Base-by-base conservation (phyloP, 345 rosid genomes). In the Sisymbrium irio region DNA sequence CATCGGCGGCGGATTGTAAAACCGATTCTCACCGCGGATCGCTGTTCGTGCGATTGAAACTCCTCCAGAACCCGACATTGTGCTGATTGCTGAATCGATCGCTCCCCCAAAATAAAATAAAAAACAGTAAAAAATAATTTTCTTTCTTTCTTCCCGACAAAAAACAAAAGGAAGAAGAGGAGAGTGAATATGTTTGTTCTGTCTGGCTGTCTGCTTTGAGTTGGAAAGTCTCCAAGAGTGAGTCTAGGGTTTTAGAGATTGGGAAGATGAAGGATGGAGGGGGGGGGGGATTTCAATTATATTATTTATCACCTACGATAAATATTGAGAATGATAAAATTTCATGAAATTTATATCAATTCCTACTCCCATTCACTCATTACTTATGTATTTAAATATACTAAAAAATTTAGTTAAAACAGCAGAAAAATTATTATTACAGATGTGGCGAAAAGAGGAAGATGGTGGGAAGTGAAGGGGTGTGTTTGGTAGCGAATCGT, bases 1-100 rank as follows among this genome's bases (percentile, higher is more conserved):
- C 72, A 85, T 68, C 56, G 81, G 71, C 8, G 86, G 89, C 8
- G 86, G 85, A n/a, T 83, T 71, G 42, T 85, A 83, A 57, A 85
- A 83, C 20, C 86, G 81, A 60, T 78, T 78, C 76, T 81, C 86
- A 2, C 85, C 89, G 3, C 82, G 75, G 67, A 73, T 57, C 63
- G 79, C 75, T 30, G 80, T 65, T 2, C 82, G 69, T 2, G 74
- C 81, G 65, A 76, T 80, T 56, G 84, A 79, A 73, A 67, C 84
- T 9, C 82, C 79, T 57, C 83, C 81, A 3, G 82, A 77, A 36
- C 81, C 84, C 46, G 85, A 75, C 88, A 85, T 85, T 75, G 76
- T 70, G 54, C 59, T 20, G 15, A 11, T 63, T 12, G 2, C 14
- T 46, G 35, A 63, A 62, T 58, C 78, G 44, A 55, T 62, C 27